Conservation (phyloP, 2,329 filamentous ascomycete genomes). For the Trichoderma atroviride region DNA sequence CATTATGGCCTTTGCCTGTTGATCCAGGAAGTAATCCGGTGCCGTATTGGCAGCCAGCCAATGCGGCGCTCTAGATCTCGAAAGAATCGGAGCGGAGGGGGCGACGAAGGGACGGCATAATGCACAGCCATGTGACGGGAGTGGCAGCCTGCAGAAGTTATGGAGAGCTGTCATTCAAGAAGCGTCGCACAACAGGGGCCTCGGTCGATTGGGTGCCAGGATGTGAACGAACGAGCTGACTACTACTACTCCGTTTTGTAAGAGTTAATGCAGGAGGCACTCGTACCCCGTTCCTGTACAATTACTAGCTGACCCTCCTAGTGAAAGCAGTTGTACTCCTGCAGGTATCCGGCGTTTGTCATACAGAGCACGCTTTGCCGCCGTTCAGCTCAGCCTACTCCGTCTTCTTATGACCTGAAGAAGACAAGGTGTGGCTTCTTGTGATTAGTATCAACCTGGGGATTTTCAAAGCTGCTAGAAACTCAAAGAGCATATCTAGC, state of each 20-base stretch:
- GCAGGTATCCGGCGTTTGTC: conserved; percentile 24
- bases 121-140: conserved; percentile 14
- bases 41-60: neutral
- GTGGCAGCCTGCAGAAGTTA: conserved; percentile 16
- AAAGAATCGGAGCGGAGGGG: neutral
- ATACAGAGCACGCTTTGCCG: conserved; percentile 13
- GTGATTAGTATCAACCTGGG: neutral
- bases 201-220: conserved; percentile 5
- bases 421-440: neutral
- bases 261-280: conserved; percentile 16
- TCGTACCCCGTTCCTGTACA: conserved; percentile 8
- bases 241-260: conserved; percentile 14
- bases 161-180: conserved; percentile 22
- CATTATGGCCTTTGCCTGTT: neutral
- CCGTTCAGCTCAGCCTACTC: conserved; percentile 2
- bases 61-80: neutral
- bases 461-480: conserved; percentile 11
- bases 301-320: conserved; percentile 12
- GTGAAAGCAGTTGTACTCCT: conserved; percentile 10
- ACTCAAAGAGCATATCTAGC: conserved; percentile 2
- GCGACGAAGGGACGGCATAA: neutral
- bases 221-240: conserved; percentile 11
- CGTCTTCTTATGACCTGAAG: conserved; percentile 8
- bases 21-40: neutral
- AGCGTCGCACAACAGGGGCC: conserved; percentile 20